A percentile compares a stretch with the other conserved stretches of the same genome.
Evolutionary conservation across 257 asterid genomes (phyloP).

Genomic region (Fraxinus excelsior): DNA sequence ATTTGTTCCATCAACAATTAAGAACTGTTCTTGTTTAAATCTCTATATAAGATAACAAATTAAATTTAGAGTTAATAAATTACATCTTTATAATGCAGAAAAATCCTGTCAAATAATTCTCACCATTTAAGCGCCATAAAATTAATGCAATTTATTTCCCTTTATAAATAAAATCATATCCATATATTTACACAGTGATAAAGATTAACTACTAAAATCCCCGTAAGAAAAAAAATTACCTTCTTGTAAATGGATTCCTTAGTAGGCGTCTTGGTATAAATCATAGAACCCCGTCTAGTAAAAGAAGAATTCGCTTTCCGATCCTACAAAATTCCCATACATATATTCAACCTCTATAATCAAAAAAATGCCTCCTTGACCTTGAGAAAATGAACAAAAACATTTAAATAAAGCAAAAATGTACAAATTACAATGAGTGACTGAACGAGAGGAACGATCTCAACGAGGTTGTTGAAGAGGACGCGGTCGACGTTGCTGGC

Average conservation of each 20-base stretch:
- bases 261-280: constrained; percentile 89
- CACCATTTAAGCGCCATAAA: neutral
- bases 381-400: neutral
- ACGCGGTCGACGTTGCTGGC: constrained; percentile 72
- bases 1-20: neutral
- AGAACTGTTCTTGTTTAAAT: neutral
- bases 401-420: neutral
- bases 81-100: neutral
- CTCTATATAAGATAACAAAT: neutral
- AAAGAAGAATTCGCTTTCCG: constrained; percentile 68
- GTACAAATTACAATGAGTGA: constrained; percentile 68
- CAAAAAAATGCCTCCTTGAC: too few species aligned
- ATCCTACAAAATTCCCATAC: constrained; percentile 49
- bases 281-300: constrained; percentile 82
- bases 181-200: neutral
- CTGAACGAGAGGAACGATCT: constrained; percentile 92
- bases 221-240: constrained; percentile 37
- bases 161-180: neutral
- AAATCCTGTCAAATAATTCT: neutral
- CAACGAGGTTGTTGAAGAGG: constrained; percentile 66
- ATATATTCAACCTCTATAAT: neutral
- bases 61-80: neutral
- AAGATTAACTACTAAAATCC: neutral
- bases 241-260: constrained; percentile 71
- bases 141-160: neutral